A percentile compares a stretch with the other conserved stretches of the same genome.
phyloP scores from a whole-genome alignment of 2,329 filamentous ascomycete species.

The Phyllosticta citribraziliensis region DNA sequence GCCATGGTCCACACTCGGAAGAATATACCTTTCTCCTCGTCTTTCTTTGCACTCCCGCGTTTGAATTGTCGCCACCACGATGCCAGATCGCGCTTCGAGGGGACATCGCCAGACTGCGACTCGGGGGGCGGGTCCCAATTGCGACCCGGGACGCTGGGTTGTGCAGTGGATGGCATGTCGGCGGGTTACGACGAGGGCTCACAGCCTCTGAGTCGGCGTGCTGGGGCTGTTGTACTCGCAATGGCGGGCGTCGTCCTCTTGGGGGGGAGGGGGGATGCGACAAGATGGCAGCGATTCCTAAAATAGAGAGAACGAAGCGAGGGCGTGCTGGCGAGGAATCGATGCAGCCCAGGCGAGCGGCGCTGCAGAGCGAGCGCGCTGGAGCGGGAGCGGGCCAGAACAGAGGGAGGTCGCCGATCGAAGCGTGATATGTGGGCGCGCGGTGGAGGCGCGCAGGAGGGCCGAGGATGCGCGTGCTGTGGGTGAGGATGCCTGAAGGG shows the following conservation, averaged over 20 bases:
- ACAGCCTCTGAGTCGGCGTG: slow-evolving; percentile 16
- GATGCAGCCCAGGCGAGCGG: slow-evolving; percentile 7
- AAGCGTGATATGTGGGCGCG: not conserved
- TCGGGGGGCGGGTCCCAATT: slow-evolving; percentile 35
- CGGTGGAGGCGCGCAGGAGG: not conserved
- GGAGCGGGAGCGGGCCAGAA: slow-evolving; percentile 2
- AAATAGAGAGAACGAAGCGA: slow-evolving; percentile 11
- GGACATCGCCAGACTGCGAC: slow-evolving; percentile 55
- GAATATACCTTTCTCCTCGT: slow-evolving; percentile 49
- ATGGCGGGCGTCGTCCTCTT: slow-evolving; percentile 8
- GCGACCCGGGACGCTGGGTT: slow-evolving; percentile 29
- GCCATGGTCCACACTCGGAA: slow-evolving; percentile 7
- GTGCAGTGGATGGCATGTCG: slow-evolving; percentile 31
- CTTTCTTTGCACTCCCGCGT: slow-evolving; percentile 50
- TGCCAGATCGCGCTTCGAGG: slow-evolving; percentile 76
- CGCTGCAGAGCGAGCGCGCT: not conserved
- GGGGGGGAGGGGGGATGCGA: not conserved
- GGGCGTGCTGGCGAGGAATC: slow-evolving; percentile 6
- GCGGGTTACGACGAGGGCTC: slow-evolving; percentile 16
- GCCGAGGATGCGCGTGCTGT: not conserved
- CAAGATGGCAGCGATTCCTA: slow-evolving; percentile 5
- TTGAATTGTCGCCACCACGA: slow-evolving; percentile 97
- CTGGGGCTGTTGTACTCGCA: slow-evolving; percentile 7
- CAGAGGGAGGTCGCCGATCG: not conserved
- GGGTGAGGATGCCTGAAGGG: slow-evolving; percentile 5